A percentile compares a stretch with the other conserved stretches of the same genome.
Evolutionary conservation across 768 basidiomycete genomes (phyloP).

Genomic region (Lactarius indigo): DNA sequence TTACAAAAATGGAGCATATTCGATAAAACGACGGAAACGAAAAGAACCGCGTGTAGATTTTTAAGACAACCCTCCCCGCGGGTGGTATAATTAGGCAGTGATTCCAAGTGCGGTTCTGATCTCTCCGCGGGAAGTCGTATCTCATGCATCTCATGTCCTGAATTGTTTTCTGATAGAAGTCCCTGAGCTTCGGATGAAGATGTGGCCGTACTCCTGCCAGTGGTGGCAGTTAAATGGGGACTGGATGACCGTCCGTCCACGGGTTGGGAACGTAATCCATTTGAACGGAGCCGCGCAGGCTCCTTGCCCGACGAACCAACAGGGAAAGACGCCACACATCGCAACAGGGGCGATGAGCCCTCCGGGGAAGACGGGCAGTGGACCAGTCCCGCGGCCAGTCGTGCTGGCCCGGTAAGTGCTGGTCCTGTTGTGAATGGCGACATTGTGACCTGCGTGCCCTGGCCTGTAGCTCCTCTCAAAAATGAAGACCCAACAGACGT

Average conservation of each 20-base stretch:
- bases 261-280: not conserved
- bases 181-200: not conserved
- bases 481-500: not conserved
- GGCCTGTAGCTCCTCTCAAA: not conserved
- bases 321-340: not conserved
- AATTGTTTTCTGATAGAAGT: not conserved
- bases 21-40: not conserved
- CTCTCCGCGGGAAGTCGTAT: not conserved
- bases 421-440: not conserved
- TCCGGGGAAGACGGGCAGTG: not conserved
- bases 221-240: not conserved
- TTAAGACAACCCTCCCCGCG: not conserved
- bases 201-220: not conserved
- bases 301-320: not conserved
- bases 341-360: not conserved
- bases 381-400: not conserved
- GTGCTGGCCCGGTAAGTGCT: not conserved
- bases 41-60: not conserved
- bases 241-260: not conserved
- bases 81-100: not conserved
- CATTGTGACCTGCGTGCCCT: not conserved
- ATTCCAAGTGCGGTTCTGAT: not conserved
- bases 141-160: not conserved
- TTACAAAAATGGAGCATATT: not conserved
- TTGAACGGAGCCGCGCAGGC: not conserved